phyloP scores from a whole-genome alignment of 192 early-diverging fungal species.

The Backusella macrospora region DNA sequence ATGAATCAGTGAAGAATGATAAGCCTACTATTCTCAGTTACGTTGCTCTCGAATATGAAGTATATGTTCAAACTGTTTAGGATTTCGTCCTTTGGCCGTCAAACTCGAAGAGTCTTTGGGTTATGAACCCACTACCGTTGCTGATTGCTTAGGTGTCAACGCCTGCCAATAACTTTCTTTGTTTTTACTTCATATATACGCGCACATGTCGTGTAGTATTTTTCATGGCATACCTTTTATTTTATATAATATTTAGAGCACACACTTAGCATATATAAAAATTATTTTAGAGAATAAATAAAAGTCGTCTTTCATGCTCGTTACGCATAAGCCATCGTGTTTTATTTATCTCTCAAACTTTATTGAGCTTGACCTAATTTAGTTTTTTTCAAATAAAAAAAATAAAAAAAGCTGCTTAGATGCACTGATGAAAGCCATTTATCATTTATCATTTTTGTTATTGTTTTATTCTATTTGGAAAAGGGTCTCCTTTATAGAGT shows the following conservation, averaged over 20 bases:
- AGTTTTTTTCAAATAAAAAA: no score
- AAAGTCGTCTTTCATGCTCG: no score
- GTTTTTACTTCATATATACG: background rate
- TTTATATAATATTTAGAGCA: conserved; percentile 8
- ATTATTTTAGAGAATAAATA: no score
- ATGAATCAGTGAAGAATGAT: conserved; percentile 7
- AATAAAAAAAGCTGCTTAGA: no score
- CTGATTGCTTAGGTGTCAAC: conserved; percentile 41
- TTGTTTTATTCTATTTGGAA: background rate
- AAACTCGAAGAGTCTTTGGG: conserved; percentile 32
- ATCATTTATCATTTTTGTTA: no score
- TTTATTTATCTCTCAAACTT: no score
- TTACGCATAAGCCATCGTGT: no score
- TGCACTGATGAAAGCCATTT: no score
- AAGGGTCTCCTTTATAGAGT: background rate
- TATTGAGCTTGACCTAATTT: no score
- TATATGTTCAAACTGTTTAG: conserved; percentile 33
- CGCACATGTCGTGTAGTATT: background rate
- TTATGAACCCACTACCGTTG: conserved; percentile 49
- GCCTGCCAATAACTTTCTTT: conserved; percentile 1
- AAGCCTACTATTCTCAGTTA: background rate
- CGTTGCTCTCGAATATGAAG: conserved; percentile 18
- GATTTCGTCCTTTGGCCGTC: conserved; percentile 47
- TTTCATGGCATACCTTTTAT: background rate
- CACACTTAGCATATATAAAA: background rate